phyloP scores from a whole-genome alignment of 75 land plant genomes.

The Pinus taeda region DNA sequence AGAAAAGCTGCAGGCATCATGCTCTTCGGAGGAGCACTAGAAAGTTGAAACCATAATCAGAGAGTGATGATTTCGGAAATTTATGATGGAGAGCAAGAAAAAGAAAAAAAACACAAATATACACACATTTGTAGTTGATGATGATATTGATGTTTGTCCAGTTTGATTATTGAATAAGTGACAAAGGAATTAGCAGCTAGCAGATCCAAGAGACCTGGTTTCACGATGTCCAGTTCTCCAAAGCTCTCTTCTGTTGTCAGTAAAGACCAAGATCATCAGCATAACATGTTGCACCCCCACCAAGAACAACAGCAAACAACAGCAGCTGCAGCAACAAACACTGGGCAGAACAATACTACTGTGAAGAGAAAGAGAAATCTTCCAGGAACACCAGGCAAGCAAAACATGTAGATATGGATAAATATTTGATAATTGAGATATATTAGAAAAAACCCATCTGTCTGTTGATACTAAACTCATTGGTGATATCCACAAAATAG shows the following conservation, averaged over 20 bases:
- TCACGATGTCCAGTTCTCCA: slow-evolving; percentile 9
- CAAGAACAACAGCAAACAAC: slow-evolving; percentile 11
- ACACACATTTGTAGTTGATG: not conserved
- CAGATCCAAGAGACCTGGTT: slow-evolving; percentile 2
- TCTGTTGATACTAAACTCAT: not conserved
- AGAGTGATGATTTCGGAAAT: not conserved
- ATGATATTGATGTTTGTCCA: slow-evolving; percentile 5
- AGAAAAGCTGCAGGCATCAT: not conserved
- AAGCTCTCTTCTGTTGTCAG: not conserved
- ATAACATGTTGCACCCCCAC: slow-evolving; percentile 5
- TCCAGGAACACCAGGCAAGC: slow-evolving; percentile 83
- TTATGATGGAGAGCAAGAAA: not conserved
- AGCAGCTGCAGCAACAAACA: slow-evolving; percentile 11
- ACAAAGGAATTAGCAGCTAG: slow-evolving; percentile 18
- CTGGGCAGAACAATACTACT: slow-evolving; percentile 9
- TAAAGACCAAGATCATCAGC: not conserved
- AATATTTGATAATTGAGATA: not conserved
- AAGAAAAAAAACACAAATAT: not conserved
- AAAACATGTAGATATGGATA: not conserved
- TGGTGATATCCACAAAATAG: not conserved
- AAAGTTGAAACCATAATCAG: slow-evolving; percentile 1
- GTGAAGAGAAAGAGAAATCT: slow-evolving; percentile 64
- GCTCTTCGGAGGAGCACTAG: not conserved
- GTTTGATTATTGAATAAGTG: slow-evolving; percentile 4
- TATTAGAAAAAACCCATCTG: not conserved